Evolutionary conservation across 2,329 filamentous ascomycete species (phyloP), one percentile per base, ranked within the genome.

Genomic region (Fusarium sp.): DNA sequence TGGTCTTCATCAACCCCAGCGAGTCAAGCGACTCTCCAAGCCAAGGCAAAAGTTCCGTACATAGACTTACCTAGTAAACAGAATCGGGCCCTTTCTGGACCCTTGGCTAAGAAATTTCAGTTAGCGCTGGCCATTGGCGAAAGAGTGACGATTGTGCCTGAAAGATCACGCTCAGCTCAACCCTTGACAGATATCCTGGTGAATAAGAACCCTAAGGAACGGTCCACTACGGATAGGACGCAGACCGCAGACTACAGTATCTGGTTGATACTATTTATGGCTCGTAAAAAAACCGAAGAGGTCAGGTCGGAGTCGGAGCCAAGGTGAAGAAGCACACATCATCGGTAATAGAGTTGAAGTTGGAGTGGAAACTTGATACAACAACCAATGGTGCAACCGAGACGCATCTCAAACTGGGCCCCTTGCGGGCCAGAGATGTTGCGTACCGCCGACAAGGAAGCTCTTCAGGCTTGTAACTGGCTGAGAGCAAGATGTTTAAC

Each of bases 401-500:
- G 61, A 69, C 66, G 55, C 49, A 59, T 32, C 61, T 72, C 67
- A 73, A 73, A 73, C 62, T 61, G 57, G 57, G 32, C 56, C 65
- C 49, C 63, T 54, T 54, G 52, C 45, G 45, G 48, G 46, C 28
- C 56, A 51, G 48, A 58, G 48, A 41, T 46, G 35, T 58, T 68
- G 65, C 54, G 51, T 66, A 65, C 70, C 70, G 71, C 71, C 61
- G 60, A 68, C 58, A 65, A 61, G 67, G 64, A 65, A 68, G 71
- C 59, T 70, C 68, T 15, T 71, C 70, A 68, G 50, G 61, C 46
- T n/a, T 42, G 29, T 76, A 70, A 77, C 78, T 78, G 75, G 76
- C 31, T 50, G 43, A 58, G 53, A 19, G 61, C 58, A 63, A 66
- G 44, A 67, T 70, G 69, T 67, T 71, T 72, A 72, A 71, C 67